Evolutionary conservation across 78 protist genomes (phyloP).

Genomic region (Dictyostelium intermedium): DNA sequence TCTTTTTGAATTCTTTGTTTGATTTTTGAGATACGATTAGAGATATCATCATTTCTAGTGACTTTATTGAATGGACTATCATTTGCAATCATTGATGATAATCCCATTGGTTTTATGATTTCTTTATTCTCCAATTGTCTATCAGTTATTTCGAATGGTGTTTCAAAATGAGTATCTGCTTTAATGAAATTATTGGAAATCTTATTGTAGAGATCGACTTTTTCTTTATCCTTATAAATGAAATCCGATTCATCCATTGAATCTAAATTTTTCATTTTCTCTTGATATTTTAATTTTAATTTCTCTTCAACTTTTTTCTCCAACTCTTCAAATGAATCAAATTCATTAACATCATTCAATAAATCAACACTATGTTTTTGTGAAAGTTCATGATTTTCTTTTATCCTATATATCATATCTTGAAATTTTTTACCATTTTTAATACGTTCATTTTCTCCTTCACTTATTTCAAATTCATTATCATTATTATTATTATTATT

Average conservation of each 20-base stretch:
- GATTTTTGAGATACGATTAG: slow-evolving; percentile 36
- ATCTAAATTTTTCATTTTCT: background rate
- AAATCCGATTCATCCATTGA: background rate
- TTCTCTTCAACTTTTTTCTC: background rate
- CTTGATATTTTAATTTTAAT: background rate
- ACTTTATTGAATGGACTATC: background rate
- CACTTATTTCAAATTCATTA: background rate
- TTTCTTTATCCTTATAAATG: background rate
- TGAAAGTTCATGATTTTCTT: background rate
- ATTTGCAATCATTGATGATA: background rate
- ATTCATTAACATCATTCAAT: background rate
- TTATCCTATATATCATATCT: slow-evolving; percentile 3
- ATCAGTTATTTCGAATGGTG: background rate
- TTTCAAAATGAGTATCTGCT: background rate
- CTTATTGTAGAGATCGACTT: background rate
- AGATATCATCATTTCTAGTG: background rate
- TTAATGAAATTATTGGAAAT: background rate
- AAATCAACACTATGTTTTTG: background rate
- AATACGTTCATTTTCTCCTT: background rate
- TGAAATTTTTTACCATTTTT: background rate
- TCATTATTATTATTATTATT: background rate
- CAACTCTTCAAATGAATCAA: slow-evolving; percentile 8
- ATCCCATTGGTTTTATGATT: background rate
- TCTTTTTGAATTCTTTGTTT: slow-evolving; percentile 27
- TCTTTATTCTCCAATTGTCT: background rate